A percentile compares a stretch with the other conserved stretches of the same genome.
Conservation (phyloP, 2,329 filamentous ascomycete genomes). For the Botrytis byssoidea region DNA sequence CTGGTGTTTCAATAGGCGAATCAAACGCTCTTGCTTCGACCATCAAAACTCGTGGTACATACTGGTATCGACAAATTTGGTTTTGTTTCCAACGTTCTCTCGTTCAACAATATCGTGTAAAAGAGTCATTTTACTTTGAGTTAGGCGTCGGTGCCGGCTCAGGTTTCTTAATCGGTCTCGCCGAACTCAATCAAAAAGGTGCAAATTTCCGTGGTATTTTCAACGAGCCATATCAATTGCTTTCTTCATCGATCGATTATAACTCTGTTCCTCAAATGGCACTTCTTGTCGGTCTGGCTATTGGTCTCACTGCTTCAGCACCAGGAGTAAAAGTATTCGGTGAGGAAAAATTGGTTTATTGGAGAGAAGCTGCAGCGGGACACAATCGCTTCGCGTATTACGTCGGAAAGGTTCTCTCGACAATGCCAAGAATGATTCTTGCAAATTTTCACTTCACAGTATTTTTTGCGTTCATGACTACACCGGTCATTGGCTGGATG, state of each 20-base stretch:
- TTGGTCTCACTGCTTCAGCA: conserved; percentile 54
- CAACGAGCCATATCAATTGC: conserved; percentile 48
- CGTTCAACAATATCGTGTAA: conserved; percentile 56
- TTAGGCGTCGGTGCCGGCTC: conserved; percentile 52
- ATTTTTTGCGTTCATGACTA: conserved; percentile 31
- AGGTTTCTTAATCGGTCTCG: conserved; percentile 54
- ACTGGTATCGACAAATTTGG: conserved; percentile 49
- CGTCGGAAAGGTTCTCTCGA: conserved; percentile 52
- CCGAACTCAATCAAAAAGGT: conserved; percentile 50
- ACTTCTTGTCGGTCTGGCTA: conserved; percentile 52
- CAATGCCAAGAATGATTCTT: conserved; percentile 44
- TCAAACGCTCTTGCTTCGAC: conserved; percentile 45
- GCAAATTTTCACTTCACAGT: conserved; percentile 54
- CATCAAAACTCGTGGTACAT: conserved; percentile 51
- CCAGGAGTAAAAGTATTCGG: conserved; percentile 49
- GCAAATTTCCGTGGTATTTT: conserved; percentile 55
- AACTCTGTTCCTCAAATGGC: conserved; percentile 51
- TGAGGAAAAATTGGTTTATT: conserved; percentile 48
- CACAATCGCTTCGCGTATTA: conserved; percentile 58
- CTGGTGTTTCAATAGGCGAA: conserved; percentile 40
- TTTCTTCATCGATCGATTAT: conserved; percentile 53
- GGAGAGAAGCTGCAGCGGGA: conserved; percentile 55
- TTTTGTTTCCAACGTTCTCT: conserved; percentile 54
- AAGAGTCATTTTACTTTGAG: conserved; percentile 53
- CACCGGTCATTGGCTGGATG: conserved; percentile 7